A percentile compares a stretch with the other conserved stretches of the same genome.
These are phyloP conservation scores for Dioscorea dumetorum DNA, from an alignment of 106 monocot genomes.

Conservation along the genomic window DNA sequence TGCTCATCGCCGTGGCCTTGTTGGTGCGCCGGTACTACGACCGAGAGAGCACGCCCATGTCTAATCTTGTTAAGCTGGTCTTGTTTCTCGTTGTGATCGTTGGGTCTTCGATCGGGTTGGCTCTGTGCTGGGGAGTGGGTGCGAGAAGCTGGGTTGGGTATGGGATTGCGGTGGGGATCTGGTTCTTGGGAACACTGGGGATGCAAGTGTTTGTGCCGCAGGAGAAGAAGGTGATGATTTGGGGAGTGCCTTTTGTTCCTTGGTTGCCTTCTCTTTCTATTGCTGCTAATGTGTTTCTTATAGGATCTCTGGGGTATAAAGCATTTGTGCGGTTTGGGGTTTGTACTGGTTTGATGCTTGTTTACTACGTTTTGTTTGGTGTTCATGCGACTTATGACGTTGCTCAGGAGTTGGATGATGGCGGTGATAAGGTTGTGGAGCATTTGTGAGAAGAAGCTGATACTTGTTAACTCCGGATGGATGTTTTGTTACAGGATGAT, in stretches of 20 bases:
- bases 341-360: slow-evolving; percentile 49
- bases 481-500: too few species aligned
- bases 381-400: slow-evolving; percentile 77
- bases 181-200: slow-evolving; percentile 46
- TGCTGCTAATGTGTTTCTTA: slow-evolving; percentile 60
- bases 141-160: slow-evolving; percentile 47
- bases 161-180: slow-evolving; percentile 20
- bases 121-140: slow-evolving; percentile 46
- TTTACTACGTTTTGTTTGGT: slow-evolving; percentile 59
- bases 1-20: slow-evolving; percentile 52
- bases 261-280: slow-evolving; percentile 74
- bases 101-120: slow-evolving; percentile 27
- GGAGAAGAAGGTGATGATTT: slow-evolving; percentile 40
- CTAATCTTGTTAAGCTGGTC: slow-evolving; percentile 21
- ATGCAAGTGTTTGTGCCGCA: slow-evolving; percentile 32
- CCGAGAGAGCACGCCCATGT: slow-evolving; percentile 9
- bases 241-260: slow-evolving; percentile 74
- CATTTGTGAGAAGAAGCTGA: too few species aligned
- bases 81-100: slow-evolving; percentile 24
- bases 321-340: slow-evolving; percentile 62
- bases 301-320: slow-evolving; percentile 56
- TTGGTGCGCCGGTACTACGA: slow-evolving; percentile 48
- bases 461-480: too few species aligned
- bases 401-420: slow-evolving; percentile 10
- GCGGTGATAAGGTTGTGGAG: too few species aligned